Evolutionary conservation across 2,329 filamentous ascomycete species (phyloP).

Genomic region (Zasmidium angulare): DNA sequence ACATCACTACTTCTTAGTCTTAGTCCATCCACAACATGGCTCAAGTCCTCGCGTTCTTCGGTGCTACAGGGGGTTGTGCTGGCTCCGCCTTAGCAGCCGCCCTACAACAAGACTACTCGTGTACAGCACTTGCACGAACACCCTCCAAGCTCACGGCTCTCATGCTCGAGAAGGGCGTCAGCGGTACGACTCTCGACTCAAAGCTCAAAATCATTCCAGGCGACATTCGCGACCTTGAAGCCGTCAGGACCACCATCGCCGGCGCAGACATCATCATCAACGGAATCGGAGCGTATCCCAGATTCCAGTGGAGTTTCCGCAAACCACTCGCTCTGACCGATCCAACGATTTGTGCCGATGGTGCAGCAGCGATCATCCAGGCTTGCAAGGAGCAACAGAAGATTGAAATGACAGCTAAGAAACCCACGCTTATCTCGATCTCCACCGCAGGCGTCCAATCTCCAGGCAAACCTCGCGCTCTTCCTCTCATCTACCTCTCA

Average conservation of each 20-base stretch:
- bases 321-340: neutral
- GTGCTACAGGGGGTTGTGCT: constrained; percentile 52
- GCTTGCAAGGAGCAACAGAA: neutral
- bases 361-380: neutral
- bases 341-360: neutral
- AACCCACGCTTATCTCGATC: neutral
- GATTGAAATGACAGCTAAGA: no score
- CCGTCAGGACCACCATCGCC: constrained; percentile 42
- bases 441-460: neutral
- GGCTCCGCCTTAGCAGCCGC: constrained; percentile 43
- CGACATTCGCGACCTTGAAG: constrained; percentile 43
- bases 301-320: neutral
- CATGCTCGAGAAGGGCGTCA: constrained; percentile 43
- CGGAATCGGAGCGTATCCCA: constrained; percentile 43
- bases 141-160: constrained; percentile 49
- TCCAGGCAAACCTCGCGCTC: neutral
- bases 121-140: constrained; percentile 50
- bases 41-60: constrained; percentile 51
- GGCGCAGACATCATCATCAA: constrained; percentile 44
- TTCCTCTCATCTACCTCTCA: neutral
- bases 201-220: constrained; percentile 51
- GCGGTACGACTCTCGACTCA: constrained; percentile 34
- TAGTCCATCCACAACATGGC: no score
- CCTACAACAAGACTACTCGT: constrained; percentile 42
- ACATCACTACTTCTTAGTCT: no score